Evolutionary conservation across 306 rosid species (phyloP).

Genomic region (Cyamopsis tetragonoloba): DNA sequence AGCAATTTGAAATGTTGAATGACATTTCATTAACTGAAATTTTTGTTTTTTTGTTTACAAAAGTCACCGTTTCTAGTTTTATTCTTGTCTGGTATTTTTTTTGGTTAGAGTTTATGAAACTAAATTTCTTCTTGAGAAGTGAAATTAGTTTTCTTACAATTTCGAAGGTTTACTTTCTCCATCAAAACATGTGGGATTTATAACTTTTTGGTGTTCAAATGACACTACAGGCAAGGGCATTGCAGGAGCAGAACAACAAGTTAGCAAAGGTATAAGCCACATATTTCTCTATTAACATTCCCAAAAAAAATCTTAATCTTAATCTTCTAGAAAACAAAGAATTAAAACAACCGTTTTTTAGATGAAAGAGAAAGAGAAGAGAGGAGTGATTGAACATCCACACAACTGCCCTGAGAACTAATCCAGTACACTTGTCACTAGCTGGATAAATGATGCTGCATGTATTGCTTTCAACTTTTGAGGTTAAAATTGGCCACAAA

Average conservation of each 20-base stretch:
- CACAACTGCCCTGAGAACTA: slow-evolving; percentile 32
- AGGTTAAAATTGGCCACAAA: too few relatives aligned
- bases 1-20: background rate
- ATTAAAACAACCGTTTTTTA: slow-evolving; percentile 1
- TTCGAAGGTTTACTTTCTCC: background rate
- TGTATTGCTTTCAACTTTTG: too few relatives aligned
- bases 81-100: background rate
- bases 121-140: background rate
- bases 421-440: too few relatives aligned
- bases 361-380: slow-evolving; percentile 58
- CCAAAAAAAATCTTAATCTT: too few relatives aligned
- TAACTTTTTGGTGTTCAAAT: slow-evolving; percentile 17
- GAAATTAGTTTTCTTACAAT: background rate
- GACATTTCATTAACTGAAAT: too few relatives aligned
- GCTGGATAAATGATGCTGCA: too few relatives aligned
- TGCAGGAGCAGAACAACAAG: slow-evolving; percentile 63
- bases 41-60: too few relatives aligned
- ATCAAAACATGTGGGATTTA: background rate
- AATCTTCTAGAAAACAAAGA: background rate
- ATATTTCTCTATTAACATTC: background rate
- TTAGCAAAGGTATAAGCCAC: slow-evolving; percentile 55
- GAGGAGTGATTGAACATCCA: slow-evolving; percentile 20
- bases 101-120: background rate
- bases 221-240: slow-evolving; percentile 66
- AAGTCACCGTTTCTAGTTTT: background rate